Evolutionary conservation across 768 basidiomycete species (phyloP).

Genomic region (Saitozyma sp.): DNA sequence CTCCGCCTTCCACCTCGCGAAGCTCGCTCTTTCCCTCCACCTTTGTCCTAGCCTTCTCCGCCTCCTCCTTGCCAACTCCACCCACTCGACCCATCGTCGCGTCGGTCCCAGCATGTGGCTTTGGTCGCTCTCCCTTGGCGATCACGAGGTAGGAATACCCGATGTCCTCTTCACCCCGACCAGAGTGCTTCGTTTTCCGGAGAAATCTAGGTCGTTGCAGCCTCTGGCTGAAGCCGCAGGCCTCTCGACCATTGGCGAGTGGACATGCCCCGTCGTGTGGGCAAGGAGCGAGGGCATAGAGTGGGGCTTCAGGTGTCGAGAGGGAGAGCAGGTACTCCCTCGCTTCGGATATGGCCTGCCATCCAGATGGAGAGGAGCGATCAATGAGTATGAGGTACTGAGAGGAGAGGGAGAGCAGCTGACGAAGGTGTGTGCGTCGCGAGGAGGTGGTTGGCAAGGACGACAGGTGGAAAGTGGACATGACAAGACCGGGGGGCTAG

Average conservation of each 20-base stretch:
- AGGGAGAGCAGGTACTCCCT: slow-evolving; percentile 22
- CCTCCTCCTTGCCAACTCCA: slow-evolving; percentile 41
- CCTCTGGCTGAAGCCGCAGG: slow-evolving; percentile 82
- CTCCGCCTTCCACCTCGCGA: slow-evolving; percentile 11
- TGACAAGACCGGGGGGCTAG: slow-evolving; percentile 59
- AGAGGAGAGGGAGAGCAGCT: slow-evolving; percentile 18
- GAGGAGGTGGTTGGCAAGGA: slow-evolving; percentile 64
- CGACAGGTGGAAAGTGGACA: slow-evolving; percentile 86
- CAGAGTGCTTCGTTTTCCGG: slow-evolving; percentile 82
- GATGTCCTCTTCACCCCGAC: slow-evolving; percentile 78
- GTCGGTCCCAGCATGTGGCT: neutral
- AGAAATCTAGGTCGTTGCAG: slow-evolving; percentile 83
- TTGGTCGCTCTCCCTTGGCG: slow-evolving; percentile 72
- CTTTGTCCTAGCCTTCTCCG: slow-evolving; percentile 30
- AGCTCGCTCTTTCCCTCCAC: slow-evolving; percentile 26
- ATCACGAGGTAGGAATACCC: slow-evolving; percentile 89
- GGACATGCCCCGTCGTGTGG: slow-evolving; percentile 88
- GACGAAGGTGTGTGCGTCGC: slow-evolving; percentile 53
- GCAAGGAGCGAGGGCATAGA: slow-evolving; percentile 61
- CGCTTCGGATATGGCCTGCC: slow-evolving; percentile 52
- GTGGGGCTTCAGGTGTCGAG: slow-evolving; percentile 16
- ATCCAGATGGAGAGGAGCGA: slow-evolving; percentile 72
- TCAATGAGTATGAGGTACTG: slow-evolving; percentile 67
- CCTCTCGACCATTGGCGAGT: slow-evolving; percentile 53
- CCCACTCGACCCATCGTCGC: slow-evolving; percentile 24